Base-by-base conservation (phyloP, 228 moss, liverwort and hornwort species). In the Sphagnum magellanicum region DNA sequence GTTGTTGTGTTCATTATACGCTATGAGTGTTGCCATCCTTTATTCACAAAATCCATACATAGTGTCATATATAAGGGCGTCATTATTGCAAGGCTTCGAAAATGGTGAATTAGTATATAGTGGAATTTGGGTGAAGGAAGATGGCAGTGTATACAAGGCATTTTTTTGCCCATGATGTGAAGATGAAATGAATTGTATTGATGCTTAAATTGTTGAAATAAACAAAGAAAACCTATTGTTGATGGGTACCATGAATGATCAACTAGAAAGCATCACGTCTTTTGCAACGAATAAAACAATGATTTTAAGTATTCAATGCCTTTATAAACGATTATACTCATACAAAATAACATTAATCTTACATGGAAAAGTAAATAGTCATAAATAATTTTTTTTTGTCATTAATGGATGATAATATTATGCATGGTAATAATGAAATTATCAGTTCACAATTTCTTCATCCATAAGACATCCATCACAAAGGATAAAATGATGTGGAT, bases 51-150 rank as follows among this genome's bases (percentile, higher is more conserved):
- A 52, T 65, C 75, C 50, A 73, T 63, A 50, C 52, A n/a, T 50
- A 49, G n/a, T n/a, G n/a, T n/a, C n/a, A n/a, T n/a, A 51, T 67
- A 57, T 32, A 13, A 46, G 16, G 63, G 17, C 66, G 68, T 52
- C 73, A 68, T 57, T 70, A 71, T 49, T 65, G 63, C 15, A 77
- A 64, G 73, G 68, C 13, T 48, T 15, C 51, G 59, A 46, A 49
- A 69, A 55, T 46, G 57, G 14, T 71, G 58, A 14, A n/a, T n/a
- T n/a, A 11, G 53, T 51, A 5, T 63, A 67, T 5, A 49, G 46
- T 73, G 88, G 83, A 60, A 71, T 85, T 17, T 85, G 85, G 85
- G 71, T 79, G 6, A 83, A 81, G 70, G 83, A 83, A 70, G 88
- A 89, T 70, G 85, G 85, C 50, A 85, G 88, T 66, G 88, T 89